A percentile compares a stretch with the other conserved stretches of the same genome.
Conservation (phyloP, 176 grass and related monocot species). For the Luzula sylvatica region DNA sequence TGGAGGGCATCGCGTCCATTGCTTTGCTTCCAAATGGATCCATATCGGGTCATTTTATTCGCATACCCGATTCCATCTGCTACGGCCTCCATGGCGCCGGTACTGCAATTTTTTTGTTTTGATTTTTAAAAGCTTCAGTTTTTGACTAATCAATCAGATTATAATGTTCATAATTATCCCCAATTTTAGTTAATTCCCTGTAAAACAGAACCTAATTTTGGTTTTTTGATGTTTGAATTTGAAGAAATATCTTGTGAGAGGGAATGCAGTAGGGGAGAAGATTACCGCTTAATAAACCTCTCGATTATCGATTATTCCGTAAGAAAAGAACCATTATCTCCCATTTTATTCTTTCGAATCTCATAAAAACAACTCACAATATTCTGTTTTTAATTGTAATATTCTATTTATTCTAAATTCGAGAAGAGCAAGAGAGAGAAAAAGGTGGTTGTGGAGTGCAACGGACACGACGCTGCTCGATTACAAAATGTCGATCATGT, state of each 20-base stretch:
- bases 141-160: not conserved
- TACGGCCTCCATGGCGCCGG: slow-evolving; percentile 89
- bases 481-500: slow-evolving; percentile 75
- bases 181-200: no score
- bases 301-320: slow-evolving; percentile 80
- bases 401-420: not conserved
- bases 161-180: not conserved
- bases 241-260: slow-evolving; percentile 84
- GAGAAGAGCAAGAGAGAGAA: slow-evolving; percentile 58
- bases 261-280: slow-evolving; percentile 93
- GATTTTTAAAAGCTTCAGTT: not conserved
- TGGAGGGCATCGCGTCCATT: slow-evolving; percentile 94
- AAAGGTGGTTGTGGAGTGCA: slow-evolving; percentile 82
- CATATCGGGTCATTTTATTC: slow-evolving; percentile 91
- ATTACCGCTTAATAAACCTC: slow-evolving; percentile 91
- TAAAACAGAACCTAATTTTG: no score
- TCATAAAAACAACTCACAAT: not conserved
- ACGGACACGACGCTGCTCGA: slow-evolving; percentile 90
- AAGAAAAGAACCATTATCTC: slow-evolving; percentile 17
- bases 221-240: slow-evolving; percentile 19
- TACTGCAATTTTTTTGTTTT: slow-evolving; percentile 11
- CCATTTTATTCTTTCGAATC: slow-evolving; percentile 4
- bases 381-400: slow-evolving; percentile 13
- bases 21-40: slow-evolving; percentile 64
- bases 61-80: slow-evolving; percentile 61